These are phyloP conservation scores for Didymella keratinophila DNA, from an alignment of 2,329 filamentous ascomycete genomes.

Conservation along the genomic window DNA sequence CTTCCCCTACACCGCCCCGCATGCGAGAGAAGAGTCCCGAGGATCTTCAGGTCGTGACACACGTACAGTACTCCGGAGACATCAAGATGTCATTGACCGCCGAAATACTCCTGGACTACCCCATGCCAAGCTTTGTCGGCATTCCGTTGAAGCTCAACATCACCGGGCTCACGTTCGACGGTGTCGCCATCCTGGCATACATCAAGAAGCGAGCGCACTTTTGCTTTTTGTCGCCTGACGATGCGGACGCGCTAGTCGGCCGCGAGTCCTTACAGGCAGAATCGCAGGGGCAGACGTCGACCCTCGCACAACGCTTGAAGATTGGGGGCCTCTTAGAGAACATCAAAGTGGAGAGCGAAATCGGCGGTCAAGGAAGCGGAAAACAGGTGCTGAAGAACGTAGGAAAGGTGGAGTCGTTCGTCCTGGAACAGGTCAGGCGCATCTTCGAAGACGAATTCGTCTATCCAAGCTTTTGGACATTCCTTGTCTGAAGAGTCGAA, in stretches of 20 bases:
- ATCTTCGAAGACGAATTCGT: conserved; percentile 99
- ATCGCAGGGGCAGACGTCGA: conserved; percentile 36
- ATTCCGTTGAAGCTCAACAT: conserved; percentile 95
- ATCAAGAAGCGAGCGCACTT: conserved; percentile 91
- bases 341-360: conserved; percentile 96
- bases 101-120: conserved; percentile 95
- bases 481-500: conserved; percentile 71
- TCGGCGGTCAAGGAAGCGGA: conserved; percentile 87
- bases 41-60: conserved; percentile 91
- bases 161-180: conserved; percentile 93
- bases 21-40: conserved; percentile 79
- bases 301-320: conserved; percentile 48
- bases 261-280: conserved; percentile 47
- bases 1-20: conserved; percentile 55
- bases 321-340: conserved; percentile 86
- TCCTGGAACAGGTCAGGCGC: conserved; percentile 91
- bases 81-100: conserved; percentile 88
- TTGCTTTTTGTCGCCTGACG: conserved; percentile 92
- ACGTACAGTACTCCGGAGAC: conserved; percentile 88
- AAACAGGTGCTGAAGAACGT: conserved; percentile 98
- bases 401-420: conserved; percentile 97
- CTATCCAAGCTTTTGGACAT: conserved; percentile 98
- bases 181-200: conserved; percentile 89
- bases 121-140: conserved; percentile 97
- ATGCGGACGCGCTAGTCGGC: conserved; percentile 74